These are phyloP conservation scores for Paracoccidioides lutzii DNA, from an alignment of 2,329 filamentous ascomycete species.

Conservation along the genomic window DNA sequence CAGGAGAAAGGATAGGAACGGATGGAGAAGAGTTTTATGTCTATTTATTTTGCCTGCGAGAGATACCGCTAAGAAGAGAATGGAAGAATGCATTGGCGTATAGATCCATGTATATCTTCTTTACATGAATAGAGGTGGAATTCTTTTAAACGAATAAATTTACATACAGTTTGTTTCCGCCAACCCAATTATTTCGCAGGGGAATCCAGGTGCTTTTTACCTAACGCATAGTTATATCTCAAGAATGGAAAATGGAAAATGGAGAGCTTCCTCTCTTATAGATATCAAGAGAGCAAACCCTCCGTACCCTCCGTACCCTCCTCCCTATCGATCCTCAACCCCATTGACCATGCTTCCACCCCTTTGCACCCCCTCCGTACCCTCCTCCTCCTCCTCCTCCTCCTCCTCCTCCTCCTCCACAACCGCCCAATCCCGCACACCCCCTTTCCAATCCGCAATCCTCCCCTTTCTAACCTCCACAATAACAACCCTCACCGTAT, in stretches of 20 bases:
- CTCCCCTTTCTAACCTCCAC: slow-evolving; percentile 74
- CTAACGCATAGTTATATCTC: too few relatives aligned
- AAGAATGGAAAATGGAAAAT: neutral
- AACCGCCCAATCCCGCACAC: slow-evolving; percentile 62
- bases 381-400: slow-evolving; percentile 5
- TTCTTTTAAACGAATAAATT: too few relatives aligned
- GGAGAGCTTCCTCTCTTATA: neutral
- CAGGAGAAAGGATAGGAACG: neutral
- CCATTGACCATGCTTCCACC: neutral
- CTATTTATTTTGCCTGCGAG: neutral
- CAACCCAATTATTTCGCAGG: too few relatives aligned
- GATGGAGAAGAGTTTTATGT: neutral
- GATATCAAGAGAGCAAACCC: neutral
- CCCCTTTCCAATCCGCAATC: slow-evolving; percentile 92
- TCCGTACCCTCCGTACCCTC: too few relatives aligned
- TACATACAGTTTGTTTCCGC: too few relatives aligned
- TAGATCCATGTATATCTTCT: too few relatives aligned
- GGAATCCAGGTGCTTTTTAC: too few relatives aligned
- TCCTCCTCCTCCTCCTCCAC: slow-evolving; percentile 21
- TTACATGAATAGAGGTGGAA: too few relatives aligned
- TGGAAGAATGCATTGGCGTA: too few relatives aligned
- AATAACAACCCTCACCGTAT: slow-evolving; percentile 75
- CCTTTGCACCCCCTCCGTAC: slow-evolving; percentile 5
- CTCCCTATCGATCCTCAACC: neutral
- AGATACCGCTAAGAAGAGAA: too few relatives aligned